phyloP scores from a whole-genome alignment of 345 rosid species.

The Populus alba region DNA sequence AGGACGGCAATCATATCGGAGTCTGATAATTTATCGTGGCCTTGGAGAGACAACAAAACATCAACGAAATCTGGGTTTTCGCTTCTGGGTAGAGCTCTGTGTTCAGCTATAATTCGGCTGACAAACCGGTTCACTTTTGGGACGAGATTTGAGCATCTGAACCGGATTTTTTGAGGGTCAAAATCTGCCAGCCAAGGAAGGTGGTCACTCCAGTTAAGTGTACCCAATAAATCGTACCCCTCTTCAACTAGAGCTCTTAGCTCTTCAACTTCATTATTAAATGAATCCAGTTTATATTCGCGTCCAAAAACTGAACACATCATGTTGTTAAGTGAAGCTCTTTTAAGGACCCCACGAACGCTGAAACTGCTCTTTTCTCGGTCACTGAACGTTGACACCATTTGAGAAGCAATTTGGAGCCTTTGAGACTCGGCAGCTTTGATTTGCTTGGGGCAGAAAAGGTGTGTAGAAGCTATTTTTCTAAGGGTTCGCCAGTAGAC shows the following conservation, averaged over 20 bases:
- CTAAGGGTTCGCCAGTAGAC: conserved; percentile 73
- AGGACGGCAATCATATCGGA: conserved; percentile 74
- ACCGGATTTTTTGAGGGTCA: conserved; percentile 65
- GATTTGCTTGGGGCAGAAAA: conserved; percentile 61
- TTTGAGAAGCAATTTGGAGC: conserved; percentile 42
- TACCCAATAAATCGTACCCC: conserved; percentile 65
- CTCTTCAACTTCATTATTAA: conserved; percentile 34
- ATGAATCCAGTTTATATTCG: conserved; percentile 39
- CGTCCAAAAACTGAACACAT: conserved; percentile 72
- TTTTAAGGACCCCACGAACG: conserved; percentile 55
- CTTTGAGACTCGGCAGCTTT: conserved; percentile 46
- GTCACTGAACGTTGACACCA: conserved; percentile 34
- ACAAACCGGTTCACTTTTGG: conserved; percentile 69
- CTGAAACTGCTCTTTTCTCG: conserved; percentile 20
- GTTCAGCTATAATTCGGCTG: conserved; percentile 47
- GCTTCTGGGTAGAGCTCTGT: conserved; percentile 28
- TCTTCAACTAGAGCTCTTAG: conserved; percentile 55
- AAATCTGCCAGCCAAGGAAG: conserved; percentile 63
- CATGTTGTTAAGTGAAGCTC: conserved; percentile 72
- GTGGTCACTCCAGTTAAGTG: conserved; percentile 67
- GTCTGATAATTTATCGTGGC: conserved; percentile 49
- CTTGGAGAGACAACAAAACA: conserved; percentile 60
- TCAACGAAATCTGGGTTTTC: conserved; percentile 59
- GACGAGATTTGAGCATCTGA: conserved; percentile 59
- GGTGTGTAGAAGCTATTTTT: conserved; percentile 56